Evolutionary conservation across 2,329 filamentous ascomycete genomes (phyloP).

Genomic region (Fonsecaea pedrosoi): DNA sequence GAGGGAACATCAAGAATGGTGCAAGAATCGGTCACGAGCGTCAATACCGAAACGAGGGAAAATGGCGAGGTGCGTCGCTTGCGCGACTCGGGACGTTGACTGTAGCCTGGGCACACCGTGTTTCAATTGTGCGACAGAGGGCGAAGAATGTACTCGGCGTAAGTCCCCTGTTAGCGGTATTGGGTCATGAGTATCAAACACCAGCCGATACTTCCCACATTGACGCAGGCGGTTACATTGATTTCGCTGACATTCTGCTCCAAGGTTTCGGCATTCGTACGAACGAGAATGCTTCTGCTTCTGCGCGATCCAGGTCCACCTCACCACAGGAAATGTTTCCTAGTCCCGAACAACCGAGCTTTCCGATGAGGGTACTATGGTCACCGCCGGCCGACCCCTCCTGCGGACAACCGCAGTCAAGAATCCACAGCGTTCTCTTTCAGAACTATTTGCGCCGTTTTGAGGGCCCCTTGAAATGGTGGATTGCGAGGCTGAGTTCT

Average conservation of each 20-base stretch:
- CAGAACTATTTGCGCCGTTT: not conserved
- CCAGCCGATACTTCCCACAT: not conserved
- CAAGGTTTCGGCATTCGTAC: not conserved
- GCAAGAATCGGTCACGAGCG: not conserved
- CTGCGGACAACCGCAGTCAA: not conserved
- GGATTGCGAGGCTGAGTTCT: not conserved
- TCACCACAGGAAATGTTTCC: not conserved
- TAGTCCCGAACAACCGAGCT: not conserved
- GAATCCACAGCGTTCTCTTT: not conserved
- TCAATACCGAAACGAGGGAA: not conserved
- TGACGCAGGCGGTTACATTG: not conserved
- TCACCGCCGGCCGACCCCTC: not conserved
- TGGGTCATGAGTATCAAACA: not conserved
- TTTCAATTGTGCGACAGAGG: not conserved
- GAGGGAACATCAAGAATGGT: not conserved
- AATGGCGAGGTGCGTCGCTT: not conserved
- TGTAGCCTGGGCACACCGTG: not conserved
- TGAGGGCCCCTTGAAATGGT: not conserved
- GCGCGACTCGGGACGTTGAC: not conserved
- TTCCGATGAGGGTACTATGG: not conserved
- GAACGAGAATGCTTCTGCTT: not conserved
- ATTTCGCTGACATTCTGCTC: not conserved
- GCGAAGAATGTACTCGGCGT: constrained; percentile 1
- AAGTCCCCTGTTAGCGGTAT: not conserved
- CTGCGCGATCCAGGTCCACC: not conserved